Evolutionary conservation across 805 yeast genomes (phyloP), one percentile per base, ranked within the genome.

Genomic region (Zygoascus biomembranicola): DNA sequence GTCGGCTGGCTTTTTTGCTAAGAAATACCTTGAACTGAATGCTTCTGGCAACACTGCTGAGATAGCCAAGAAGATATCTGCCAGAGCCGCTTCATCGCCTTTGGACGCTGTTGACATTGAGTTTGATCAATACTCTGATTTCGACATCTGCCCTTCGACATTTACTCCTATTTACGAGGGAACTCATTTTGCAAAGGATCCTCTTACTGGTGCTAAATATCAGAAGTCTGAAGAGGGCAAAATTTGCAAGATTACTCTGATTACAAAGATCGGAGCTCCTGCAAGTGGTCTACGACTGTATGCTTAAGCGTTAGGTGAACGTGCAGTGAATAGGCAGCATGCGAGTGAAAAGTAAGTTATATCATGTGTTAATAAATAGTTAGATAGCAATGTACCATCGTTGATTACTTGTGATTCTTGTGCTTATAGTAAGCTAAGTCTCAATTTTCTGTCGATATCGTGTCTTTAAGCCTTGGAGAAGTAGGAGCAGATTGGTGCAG

Each of bases 51-150:
- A 90, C 47, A 47, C 43, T 13, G 58, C 58, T 1, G 97, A 90
- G 52, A 89, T 85, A 69, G 97, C 97, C 5, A 80, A 77, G 57
- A 89, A 87, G 71, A 79, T 90, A 62, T 88, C 87, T 71, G 75
- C 82, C 23, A 84, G 80, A 63, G 82, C 97, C 13, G 97, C 90
- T 62, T 71, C 85, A 1, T 73, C 85, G 57, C 86, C 95, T 1
- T 80, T 82, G 51, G 98, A 95, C 72, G 90, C 94, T 2, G 76
- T 90, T 57, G 94, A 89, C 65, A 81, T 90, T 61, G 95, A 92
- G 66, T 94, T 90, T 66, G 97, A 94, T 67, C 95, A 90, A 52
- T 86, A 82, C 67, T 92, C 95, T 2, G 90, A 87, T 54, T 90
- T 90, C 68, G 94, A 86, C 50, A 83, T 94, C 54, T 94, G 98